Evolutionary conservation across 768 basidiomycete genomes (phyloP), one percentile per base, ranked within the genome.

Genomic region (Tulasnella sp.): DNA sequence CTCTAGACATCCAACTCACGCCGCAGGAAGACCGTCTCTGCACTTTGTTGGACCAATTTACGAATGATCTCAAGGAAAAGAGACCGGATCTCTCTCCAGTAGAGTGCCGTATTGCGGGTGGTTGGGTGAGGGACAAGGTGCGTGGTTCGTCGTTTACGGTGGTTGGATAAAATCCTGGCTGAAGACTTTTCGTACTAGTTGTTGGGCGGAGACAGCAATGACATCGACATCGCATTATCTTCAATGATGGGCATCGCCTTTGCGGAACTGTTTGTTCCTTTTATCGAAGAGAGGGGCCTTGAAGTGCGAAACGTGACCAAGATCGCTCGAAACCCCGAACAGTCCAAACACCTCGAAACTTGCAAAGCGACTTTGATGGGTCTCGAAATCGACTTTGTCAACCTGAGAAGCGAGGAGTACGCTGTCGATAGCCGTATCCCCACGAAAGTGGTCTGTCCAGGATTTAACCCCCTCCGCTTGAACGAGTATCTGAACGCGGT

Each of bases 61-160:
- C 92, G 8, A 85, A 84, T 19, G 86, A 89, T 81, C 86, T 92
- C 82, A 88, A 87, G 79, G 84, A 86, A 78, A 44, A 87, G 90
- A 75, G 88, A 88, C 14, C 87, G 91, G 31, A 85, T 6, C 91
- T 91, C 0, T 88, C 90, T 0, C 82, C 81, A 31, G 85, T 88
- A 0, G 86, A 86, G 80, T 97, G 97, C 84, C 89, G 98, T 82
- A 94, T 99, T 72, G 98, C 96, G 16, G 98, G 98, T 24, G 98
- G 98, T 27, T 99, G 98, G 98, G 98, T 99, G 71, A 88, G 98
- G 83, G 98, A 99, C 85, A 99, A 99, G 92, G 97, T 96, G 80
- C 82, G 86, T 84, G 38, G n/a, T n/a, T n/a, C 24, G 39, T 40
- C 5, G 39, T 40, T 10, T 72, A n/a, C n/a, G 36, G 62, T 42